Conservation (phyloP, 768 basidiomycete species). For the Cystofilobasidium capitatum region DNA sequence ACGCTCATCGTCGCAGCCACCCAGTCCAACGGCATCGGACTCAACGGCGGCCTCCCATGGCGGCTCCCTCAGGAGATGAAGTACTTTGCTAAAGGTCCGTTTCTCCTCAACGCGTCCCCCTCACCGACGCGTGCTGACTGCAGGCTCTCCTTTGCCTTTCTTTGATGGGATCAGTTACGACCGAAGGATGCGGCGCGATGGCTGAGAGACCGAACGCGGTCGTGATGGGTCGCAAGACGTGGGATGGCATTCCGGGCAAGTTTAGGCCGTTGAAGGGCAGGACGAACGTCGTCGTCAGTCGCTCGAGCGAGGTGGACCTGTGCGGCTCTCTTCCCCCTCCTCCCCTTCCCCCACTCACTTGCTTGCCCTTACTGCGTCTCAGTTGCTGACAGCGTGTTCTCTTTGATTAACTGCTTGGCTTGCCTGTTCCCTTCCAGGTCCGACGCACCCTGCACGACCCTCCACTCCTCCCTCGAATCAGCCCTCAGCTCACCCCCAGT, state of each 20-base stretch:
- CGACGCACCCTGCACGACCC: slow-evolving; percentile 25
- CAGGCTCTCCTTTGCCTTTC: neutral
- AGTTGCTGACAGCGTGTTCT: neutral
- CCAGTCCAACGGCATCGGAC: slow-evolving; percentile 73
- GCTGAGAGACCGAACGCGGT: slow-evolving; percentile 54
- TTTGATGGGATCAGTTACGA: slow-evolving; percentile 31
- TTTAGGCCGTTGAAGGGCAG: slow-evolving; percentile 70
- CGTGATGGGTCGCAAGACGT: slow-evolving; percentile 92
- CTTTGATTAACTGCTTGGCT: neutral
- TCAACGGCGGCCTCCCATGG: slow-evolving; percentile 71
- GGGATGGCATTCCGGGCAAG: slow-evolving; percentile 87
- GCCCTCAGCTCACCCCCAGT: slow-evolving; percentile 45
- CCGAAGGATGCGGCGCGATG: slow-evolving; percentile 27
- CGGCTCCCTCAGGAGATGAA: slow-evolving; percentile 76
- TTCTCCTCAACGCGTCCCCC: slow-evolving; percentile 26
- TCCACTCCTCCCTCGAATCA: slow-evolving; percentile 36
- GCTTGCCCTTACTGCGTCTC: neutral
- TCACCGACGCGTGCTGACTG: neutral
- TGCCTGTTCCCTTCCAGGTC: slow-evolving; percentile 15
- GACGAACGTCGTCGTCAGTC: slow-evolving; percentile 66
- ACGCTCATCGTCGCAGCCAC: slow-evolving; percentile 94
- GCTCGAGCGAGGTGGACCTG: slow-evolving; percentile 53
- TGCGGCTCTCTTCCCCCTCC: slow-evolving; percentile 34
- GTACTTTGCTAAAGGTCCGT: slow-evolving; percentile 78
- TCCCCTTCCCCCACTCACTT: slow-evolving; percentile 26